Base-by-base conservation (phyloP, 768 basidiomycete species). In the Podaxis pistillaris region DNA sequence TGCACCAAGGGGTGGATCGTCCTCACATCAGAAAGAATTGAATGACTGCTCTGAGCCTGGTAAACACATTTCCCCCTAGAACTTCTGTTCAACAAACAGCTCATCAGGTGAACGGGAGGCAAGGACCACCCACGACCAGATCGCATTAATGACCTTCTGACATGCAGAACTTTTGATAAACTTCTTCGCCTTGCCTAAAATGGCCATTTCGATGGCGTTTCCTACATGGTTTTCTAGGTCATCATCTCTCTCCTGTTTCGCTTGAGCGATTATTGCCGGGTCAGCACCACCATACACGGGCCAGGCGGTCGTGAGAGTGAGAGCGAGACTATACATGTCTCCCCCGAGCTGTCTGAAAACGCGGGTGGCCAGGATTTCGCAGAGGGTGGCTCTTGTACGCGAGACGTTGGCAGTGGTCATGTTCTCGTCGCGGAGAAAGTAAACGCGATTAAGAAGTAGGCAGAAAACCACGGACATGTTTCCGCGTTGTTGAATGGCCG, bases 171-270 rank as follows among this genome's bases (percentile, higher is more conserved):
- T 89, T 70, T 94, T 93, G 70, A 96, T 94, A 75, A 98, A 97
- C 19, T 86, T 79, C 69, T 93, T 95, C 4, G 94, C 88, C 69
- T 87, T 89, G 63, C 91, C 85, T 22, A 96, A 80, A 66, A 97
- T 95, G 3, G 95, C 95, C 80, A 94, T 81, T 73, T 98, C 95
- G 55, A 97, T 90, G 1, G 94, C 95, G 69, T 95, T 97, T 4
- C 96, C 95, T 1, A 94, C 87, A 60, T 88, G 74, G 58, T 93
- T 87, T 68, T 92, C 89, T 36, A 89, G 71, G 67, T 91, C 89
- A 58, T 87, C 86, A 63, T 89, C 87, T 44, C 84, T 75, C 56
- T 92, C 86, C 62, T 84, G 81, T 62, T 82, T 80, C 4, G 86
- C 89, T 58, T 83, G 80, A 19, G 79, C 72, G 41, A 93, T 68